phyloP scores from a whole-genome alignment of 768 basidiomycete species.

The Lactifluus hygrophoroides region DNA sequence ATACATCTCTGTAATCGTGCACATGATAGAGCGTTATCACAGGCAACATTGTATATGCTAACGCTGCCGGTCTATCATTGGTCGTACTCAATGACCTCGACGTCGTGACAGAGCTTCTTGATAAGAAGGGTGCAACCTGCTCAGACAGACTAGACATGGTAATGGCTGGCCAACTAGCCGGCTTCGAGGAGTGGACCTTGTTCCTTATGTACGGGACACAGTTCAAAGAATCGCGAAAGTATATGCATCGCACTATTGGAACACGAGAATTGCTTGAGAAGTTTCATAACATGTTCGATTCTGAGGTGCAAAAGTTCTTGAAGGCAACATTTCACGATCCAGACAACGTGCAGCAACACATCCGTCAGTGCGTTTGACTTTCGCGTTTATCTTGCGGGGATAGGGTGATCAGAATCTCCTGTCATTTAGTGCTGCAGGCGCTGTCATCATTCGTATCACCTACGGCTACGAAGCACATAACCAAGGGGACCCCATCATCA shows the following conservation, averaged over 20 bases:
- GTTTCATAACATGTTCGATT: neutral
- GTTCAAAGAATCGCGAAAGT: neutral
- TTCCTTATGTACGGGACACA: neutral
- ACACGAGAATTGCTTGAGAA: neutral
- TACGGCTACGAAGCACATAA: conserved; percentile 20
- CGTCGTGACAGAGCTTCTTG: neutral
- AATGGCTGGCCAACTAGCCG: conserved; percentile 5
- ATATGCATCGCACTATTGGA: neutral
- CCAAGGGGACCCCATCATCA: neutral
- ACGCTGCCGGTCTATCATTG: neutral
- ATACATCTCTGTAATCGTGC: neutral
- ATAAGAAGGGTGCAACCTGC: neutral
- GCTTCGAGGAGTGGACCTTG: neutral
- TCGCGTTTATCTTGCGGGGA: neutral
- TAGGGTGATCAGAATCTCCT: neutral
- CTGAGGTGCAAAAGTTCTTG: neutral
- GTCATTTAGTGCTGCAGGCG: conserved; percentile 8
- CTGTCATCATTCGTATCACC: conserved; percentile 20
- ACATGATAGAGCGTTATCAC: neutral
- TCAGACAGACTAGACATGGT: neutral
- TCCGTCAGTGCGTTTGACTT: neutral
- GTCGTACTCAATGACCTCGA: neutral
- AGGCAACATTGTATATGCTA: conserved; percentile 1
- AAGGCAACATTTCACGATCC: neutral
- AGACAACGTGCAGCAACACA: neutral